These are phyloP conservation scores for Anethum foeniculum DNA, from an alignment of 140 eudicot species.

Conservation along the genomic window DNA sequence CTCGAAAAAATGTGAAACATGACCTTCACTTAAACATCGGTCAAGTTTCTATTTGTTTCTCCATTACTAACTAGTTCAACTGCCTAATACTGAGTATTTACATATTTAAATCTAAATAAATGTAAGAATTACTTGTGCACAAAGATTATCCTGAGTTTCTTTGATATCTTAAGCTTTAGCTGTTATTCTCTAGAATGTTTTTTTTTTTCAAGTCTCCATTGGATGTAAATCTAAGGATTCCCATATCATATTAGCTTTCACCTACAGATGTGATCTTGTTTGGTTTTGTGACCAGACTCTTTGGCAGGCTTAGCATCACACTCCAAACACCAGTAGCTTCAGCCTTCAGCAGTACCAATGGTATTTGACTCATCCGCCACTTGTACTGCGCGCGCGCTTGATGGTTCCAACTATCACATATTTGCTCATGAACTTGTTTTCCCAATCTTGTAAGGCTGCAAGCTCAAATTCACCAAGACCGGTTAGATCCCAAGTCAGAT, in stretches of 20 bases:
- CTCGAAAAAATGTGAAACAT: too few relatives aligned
- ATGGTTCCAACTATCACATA: conserved; percentile 88
- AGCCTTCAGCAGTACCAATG: conserved; percentile 22
- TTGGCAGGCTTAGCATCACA: background rate
- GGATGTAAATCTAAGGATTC: too few relatives aligned
- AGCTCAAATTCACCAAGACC: conserved; percentile 90
- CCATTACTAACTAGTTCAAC: too few relatives aligned
- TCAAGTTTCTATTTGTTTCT: too few relatives aligned
- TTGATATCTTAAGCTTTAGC: too few relatives aligned
- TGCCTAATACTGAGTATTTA: too few relatives aligned
- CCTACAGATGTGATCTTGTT: background rate
- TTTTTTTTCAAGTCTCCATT: too few relatives aligned
- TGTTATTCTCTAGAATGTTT: too few relatives aligned
- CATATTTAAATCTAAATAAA: too few relatives aligned
- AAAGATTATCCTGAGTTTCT: too few relatives aligned
- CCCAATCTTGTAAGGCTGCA: conserved; percentile 93
- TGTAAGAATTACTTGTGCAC: too few relatives aligned
- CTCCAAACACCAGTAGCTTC: conserved; percentile 10
- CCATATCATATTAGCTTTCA: background rate
- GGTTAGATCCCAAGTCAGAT: conserved; percentile 63
- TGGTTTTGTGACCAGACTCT: background rate
- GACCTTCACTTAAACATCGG: too few relatives aligned
- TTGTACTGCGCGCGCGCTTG: conserved; percentile 29
- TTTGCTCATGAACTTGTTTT: conserved; percentile 94
- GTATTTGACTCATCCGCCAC: conserved; percentile 33